Base-by-base conservation (phyloP, 257 asterid species). In the Marsdenia floribunda region DNA sequence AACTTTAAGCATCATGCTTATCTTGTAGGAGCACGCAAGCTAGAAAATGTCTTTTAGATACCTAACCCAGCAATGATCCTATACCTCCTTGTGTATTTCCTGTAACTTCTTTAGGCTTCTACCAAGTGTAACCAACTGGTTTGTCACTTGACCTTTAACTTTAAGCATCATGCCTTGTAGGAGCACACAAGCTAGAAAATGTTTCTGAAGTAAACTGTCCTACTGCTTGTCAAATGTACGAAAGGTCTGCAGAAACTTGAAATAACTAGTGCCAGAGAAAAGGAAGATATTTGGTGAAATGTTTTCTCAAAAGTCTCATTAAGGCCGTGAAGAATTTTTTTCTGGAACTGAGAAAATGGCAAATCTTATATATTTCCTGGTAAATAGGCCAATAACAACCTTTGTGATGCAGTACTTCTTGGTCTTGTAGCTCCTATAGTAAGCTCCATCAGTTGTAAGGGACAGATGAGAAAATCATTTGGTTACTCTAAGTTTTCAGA, bases 371-470 rank as follows among this genome's bases (percentile, higher is more conserved):
- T 2, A 50, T 75, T 35, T 70, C 60, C 52, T 21, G 46, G 26
- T 35, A 71, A 71, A 33, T 19, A 71, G 9, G 49, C 59, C 73
- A 68, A 73, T 58, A 67, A 69, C 54, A 33, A 73, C 65, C 74
- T 50, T 33, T 44, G 50, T 76, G 42, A 63, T 68, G 70, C 77
- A 72, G 52, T 63, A 16, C 71, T 58, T 44, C 67, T 76, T 76
- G 29, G 67, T 84, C 59, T 82, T 86, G 91, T 87, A 94, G 99
- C 79, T 75, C 70, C 77, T 42, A 82, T 90, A 66, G 76, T 90
- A 49, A 79, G 82, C 80, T 78, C 79, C 77, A 83, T 92, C 61
- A 88, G 90, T 74, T 80, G 80, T 83, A 73, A 75, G 79, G 80
- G 64, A 73, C 82, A 73, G 68, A 70, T 67, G 71, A 71, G 68